These are phyloP conservation scores for Blastocystis sp. DNA, from an alignment of 352 stramenopile species.

Conservation along the genomic window DNA sequence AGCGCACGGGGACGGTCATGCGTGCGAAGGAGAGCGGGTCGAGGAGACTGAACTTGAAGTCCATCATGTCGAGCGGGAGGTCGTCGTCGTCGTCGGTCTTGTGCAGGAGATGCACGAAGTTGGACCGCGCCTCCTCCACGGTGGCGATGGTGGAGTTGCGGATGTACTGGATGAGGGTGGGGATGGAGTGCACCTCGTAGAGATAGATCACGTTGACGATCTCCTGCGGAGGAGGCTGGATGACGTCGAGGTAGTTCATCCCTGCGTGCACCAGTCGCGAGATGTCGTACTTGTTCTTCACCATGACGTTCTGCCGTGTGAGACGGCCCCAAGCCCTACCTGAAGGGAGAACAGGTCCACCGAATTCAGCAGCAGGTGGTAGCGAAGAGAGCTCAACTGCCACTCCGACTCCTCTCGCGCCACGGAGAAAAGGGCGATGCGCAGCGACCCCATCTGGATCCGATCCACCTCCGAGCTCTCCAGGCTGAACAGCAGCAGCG, in stretches of 20 bases:
- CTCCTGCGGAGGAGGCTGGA: too few relatives aligned
- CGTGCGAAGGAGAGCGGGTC: neutral
- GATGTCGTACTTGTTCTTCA: neutral
- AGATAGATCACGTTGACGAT: neutral
- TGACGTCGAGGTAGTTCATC: neutral
- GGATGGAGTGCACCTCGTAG: neutral
- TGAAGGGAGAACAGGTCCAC: neutral
- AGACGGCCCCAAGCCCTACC: neutral
- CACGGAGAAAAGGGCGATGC: neutral
- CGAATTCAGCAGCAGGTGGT: neutral
- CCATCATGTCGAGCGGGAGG: neutral
- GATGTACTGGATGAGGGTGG: neutral
- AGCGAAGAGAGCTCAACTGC: neutral
- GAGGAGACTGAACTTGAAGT: neutral
- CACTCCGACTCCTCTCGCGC: neutral
- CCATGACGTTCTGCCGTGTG: neutral
- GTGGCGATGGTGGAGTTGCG: too few relatives aligned
- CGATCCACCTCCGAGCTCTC: neutral
- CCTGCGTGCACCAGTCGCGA: neutral
- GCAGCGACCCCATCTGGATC: neutral
- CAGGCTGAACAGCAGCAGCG: neutral
- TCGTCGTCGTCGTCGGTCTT: constrained; percentile 11
- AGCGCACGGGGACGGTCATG: neutral
- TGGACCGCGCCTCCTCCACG: neutral
- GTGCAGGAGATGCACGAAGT: neutral